phyloP scores from a whole-genome alignment of 2,329 filamentous ascomycete genomes.

The Claviceps cyperi region DNA sequence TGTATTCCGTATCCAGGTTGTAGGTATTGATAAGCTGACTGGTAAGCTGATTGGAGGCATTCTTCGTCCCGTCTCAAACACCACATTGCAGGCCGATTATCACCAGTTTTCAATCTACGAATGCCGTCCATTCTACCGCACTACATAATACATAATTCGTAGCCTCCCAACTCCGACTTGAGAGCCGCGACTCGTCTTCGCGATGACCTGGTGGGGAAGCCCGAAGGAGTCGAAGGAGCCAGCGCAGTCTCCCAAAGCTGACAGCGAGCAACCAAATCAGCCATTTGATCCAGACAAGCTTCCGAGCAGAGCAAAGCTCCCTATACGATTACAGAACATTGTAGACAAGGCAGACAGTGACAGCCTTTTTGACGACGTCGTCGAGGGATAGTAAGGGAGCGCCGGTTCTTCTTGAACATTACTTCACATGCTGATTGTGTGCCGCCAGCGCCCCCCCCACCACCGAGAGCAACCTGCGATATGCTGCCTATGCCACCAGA shows the following conservation, averaged over 20 bases:
- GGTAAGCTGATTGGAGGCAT: too few relatives aligned
- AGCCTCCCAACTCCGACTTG: too few relatives aligned
- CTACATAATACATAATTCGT: too few relatives aligned
- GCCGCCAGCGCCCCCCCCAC: constrained; percentile 43
- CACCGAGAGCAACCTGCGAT: constrained; percentile 74
- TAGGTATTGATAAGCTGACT: too few relatives aligned
- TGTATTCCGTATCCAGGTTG: too few relatives aligned
- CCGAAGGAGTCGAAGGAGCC: constrained; percentile 19
- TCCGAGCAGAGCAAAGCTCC: constrained; percentile 35
- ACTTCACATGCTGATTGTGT: constrained; percentile 1
- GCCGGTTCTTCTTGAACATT: not conserved
- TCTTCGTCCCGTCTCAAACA: too few relatives aligned
- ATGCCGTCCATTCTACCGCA: not conserved
- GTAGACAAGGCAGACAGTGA: constrained; percentile 45
- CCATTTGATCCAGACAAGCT: constrained; percentile 32
- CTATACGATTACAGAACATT: constrained; percentile 40
- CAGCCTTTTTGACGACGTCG: constrained; percentile 61
- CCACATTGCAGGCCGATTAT: too few relatives aligned
- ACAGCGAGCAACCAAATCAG: constrained; percentile 11
- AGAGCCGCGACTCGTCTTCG: not conserved
- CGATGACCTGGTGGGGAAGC: constrained; percentile 31
- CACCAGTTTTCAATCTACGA: not conserved
- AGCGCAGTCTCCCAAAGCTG: constrained; percentile 5
- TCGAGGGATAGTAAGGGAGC: constrained; percentile 59
- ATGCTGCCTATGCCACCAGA: constrained; percentile 81